phyloP scores from a whole-genome alignment of 805 yeast species.

The Tetrapisispora pingtungensis region DNA sequence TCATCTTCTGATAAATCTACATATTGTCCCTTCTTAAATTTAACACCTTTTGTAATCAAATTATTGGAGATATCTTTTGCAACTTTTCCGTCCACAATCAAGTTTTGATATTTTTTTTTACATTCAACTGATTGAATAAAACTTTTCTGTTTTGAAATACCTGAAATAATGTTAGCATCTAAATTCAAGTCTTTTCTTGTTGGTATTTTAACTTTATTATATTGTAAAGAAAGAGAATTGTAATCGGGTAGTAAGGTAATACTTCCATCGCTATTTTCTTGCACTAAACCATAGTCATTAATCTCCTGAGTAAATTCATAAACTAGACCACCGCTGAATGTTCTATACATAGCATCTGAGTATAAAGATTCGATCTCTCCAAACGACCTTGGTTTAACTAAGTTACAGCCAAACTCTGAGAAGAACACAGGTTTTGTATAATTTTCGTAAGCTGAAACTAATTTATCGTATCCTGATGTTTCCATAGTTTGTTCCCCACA shows the following conservation, averaged over 20 bases:
- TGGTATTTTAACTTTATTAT: constrained; percentile 29
- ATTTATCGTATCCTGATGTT: constrained; percentile 63
- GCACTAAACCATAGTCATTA: constrained; percentile 70
- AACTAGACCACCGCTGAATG: constrained; percentile 77
- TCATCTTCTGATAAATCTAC: constrained; percentile 37
- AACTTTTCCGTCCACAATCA: constrained; percentile 32
- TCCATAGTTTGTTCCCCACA: constrained; percentile 84
- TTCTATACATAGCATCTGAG: constrained; percentile 60
- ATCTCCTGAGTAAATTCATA: constrained; percentile 74
- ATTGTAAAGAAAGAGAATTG: constrained; percentile 38
- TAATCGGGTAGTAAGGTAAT: constrained; percentile 39
- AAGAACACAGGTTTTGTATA: constrained; percentile 73
- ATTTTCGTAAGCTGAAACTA: constrained; percentile 59
- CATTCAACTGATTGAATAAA: constrained; percentile 18
- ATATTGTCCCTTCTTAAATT: constrained; percentile 38
- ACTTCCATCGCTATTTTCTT: constrained; percentile 35
- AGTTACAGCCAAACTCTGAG: constrained; percentile 89
- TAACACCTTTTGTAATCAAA: constrained; percentile 42
- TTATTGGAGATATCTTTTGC: constrained; percentile 35
- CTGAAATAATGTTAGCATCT: background rate
- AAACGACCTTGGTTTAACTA: constrained; percentile 65
- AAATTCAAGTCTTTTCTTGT: constrained; percentile 2
- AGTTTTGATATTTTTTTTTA: constrained; percentile 33
- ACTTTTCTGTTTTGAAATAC: background rate
- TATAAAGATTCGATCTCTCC: constrained; percentile 66